phyloP scores from a whole-genome alignment of 306 rosid species.

The Carpinus viminea region DNA sequence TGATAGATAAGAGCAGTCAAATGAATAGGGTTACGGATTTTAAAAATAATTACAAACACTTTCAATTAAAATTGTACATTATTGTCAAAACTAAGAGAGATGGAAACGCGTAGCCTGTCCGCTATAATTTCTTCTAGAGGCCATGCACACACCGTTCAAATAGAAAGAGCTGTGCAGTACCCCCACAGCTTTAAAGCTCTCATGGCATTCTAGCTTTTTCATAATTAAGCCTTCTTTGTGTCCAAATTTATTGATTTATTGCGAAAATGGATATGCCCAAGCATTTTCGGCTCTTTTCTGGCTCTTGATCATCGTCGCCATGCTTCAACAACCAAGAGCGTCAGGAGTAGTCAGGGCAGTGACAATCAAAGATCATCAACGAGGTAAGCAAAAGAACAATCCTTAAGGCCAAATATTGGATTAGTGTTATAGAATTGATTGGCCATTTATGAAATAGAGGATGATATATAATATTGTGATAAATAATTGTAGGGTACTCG shows the following conservation, averaged over 20 bases:
- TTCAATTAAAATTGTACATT: neutral
- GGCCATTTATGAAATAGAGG: neutral
- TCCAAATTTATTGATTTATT: no score
- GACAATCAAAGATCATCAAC: neutral
- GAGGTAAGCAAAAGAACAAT: conserved; percentile 11
- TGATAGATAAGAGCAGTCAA: no score
- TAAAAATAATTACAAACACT: neutral
- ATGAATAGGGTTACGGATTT: no score
- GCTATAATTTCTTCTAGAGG: neutral
- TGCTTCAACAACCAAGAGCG: neutral
- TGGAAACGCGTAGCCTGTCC: conserved; percentile 4
- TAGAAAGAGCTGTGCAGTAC: neutral
- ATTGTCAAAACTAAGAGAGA: neutral
- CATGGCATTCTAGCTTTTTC: neutral
- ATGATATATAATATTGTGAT: conserved; percentile 24
- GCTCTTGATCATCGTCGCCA: neutral
- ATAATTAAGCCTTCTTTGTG: no score
- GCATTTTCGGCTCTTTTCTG: neutral
- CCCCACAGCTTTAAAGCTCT: neutral
- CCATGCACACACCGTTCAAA: neutral
- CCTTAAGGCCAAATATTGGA: neutral
- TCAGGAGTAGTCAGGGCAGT: neutral
- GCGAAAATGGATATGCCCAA: neutral
- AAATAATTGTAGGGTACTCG: conserved; percentile 26
- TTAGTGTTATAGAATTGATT: neutral